phyloP scores from a whole-genome alignment of 2,329 filamentous ascomycete species.

The Emmonsiellopsis sp. region DNA sequence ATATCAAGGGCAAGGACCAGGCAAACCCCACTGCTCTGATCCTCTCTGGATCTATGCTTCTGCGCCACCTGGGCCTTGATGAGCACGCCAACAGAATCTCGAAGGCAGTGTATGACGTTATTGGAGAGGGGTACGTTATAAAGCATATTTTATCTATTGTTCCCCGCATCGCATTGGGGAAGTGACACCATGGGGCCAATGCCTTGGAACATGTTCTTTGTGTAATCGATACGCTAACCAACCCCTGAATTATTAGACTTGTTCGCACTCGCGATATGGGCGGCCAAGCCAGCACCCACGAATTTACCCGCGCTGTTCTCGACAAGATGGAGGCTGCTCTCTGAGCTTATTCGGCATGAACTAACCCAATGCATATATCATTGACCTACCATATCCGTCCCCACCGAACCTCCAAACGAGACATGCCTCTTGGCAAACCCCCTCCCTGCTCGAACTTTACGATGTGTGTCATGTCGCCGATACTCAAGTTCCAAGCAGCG shows the following conservation, averaged over 20 bases:
- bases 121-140: conserved; percentile 72
- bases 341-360: conserved; percentile 28
- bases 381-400: not conserved
- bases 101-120: conserved; percentile 67
- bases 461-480: too few relatives aligned
- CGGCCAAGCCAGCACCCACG: conserved; percentile 76
- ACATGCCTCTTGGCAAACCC: too few relatives aligned
- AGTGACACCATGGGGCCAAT: not conserved
- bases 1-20: conserved; percentile 99
- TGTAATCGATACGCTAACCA: conserved; percentile 23
- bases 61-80: conserved; percentile 93
- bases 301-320: conserved; percentile 91
- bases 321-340: conserved; percentile 78
- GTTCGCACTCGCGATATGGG: conserved; percentile 93
- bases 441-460: too few relatives aligned
- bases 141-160: not conserved
- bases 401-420: not conserved
- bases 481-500: too few relatives aligned
- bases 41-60: conserved; percentile 91
- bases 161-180: not conserved
- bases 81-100: conserved; percentile 98
- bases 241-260: conserved; percentile 50
- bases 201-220: not conserved
- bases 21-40: conserved; percentile 96
- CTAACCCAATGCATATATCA: not conserved